Evolutionary conservation across 2,329 filamentous ascomycete genomes (phyloP).

Genomic region (Dactylellina drechsleri): DNA sequence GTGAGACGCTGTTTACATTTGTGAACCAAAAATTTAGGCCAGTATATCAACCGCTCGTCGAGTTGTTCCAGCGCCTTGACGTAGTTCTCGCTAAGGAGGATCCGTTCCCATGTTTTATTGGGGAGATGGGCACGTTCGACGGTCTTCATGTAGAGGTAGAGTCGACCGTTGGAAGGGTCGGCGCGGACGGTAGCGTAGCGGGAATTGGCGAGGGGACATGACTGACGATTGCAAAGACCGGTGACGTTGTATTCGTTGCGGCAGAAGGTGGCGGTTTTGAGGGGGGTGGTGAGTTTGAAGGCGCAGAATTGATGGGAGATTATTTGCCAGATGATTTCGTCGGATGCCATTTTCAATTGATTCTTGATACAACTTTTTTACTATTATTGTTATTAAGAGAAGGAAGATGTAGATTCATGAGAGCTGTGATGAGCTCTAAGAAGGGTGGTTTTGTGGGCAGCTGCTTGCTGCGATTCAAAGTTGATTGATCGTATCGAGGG

Average conservation of each 20-base stretch:
- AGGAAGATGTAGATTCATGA: too few species aligned
- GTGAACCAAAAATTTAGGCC: slow-evolving; percentile 90
- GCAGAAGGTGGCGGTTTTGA: slow-evolving; percentile 79
- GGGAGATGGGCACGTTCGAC: slow-evolving; percentile 88
- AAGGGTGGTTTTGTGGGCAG: too few species aligned
- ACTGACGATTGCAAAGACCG: slow-evolving; percentile 84
- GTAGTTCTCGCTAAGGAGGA: slow-evolving; percentile 91
- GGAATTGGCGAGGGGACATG: slow-evolving; percentile 88
- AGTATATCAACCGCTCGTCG: slow-evolving; percentile 87
- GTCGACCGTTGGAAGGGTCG: slow-evolving; percentile 71
- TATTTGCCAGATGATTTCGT: slow-evolving; percentile 97
- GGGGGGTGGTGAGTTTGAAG: slow-evolving; percentile 74
- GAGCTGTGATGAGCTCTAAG: too few species aligned
- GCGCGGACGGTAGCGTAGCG: slow-evolving; percentile 92
- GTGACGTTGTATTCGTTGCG: slow-evolving; percentile 92
- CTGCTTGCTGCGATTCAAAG: too few species aligned
- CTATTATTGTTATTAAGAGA: too few species aligned
- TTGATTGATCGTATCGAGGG: too few species aligned
- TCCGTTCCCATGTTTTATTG: slow-evolving; percentile 91
- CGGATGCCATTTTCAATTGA: slow-evolving; percentile 75
- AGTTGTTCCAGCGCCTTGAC: slow-evolving; percentile 86
- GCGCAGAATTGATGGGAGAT: slow-evolving; percentile 96
- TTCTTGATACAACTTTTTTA: not conserved
- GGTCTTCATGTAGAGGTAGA: slow-evolving; percentile 98
- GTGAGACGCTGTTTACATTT: slow-evolving; percentile 98